Conservation (phyloP, 495 filamentous ascomycete genomes). For the Schizothecium vesticola region DNA sequence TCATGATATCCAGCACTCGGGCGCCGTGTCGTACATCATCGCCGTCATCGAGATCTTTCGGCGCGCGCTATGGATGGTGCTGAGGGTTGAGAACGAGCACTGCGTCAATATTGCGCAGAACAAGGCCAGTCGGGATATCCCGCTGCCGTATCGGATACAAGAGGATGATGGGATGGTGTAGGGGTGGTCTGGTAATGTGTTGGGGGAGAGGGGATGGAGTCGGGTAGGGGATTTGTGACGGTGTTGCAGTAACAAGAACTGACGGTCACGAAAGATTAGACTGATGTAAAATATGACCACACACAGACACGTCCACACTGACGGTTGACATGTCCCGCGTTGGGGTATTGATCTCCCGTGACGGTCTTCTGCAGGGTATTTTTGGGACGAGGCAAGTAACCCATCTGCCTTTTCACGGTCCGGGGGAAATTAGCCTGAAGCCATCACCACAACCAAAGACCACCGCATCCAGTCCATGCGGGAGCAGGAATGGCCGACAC, state of each 20-base stretch:
- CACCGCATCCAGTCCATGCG: not conserved
- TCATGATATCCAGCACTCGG: slow-evolving; percentile 72
- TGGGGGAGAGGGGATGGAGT: not conserved
- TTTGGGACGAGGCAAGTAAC: not conserved
- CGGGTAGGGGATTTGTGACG: too few relatives aligned
- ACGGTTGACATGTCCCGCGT: not conserved
- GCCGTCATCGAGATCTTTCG: slow-evolving; percentile 71
- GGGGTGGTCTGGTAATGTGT: not conserved
- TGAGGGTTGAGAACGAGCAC: slow-evolving; percentile 96
- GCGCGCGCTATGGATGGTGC: slow-evolving; percentile 80
- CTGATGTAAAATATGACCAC: not conserved
- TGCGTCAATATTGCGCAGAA: slow-evolving; percentile 80
- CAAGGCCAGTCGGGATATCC: slow-evolving; percentile 74
- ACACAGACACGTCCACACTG: not conserved
- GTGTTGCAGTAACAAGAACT: too few relatives aligned
- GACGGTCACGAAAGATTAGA: not conserved
- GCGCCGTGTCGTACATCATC: slow-evolving; percentile 69
- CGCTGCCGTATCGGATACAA: slow-evolving; percentile 57
- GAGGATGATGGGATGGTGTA: not conserved
- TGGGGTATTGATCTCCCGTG: not conserved
- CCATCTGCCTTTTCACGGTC: not conserved
- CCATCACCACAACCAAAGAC: not conserved
- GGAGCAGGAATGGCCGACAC: slow-evolving; percentile 5
- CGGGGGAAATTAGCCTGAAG: not conserved
- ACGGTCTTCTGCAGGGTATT: not conserved